phyloP scores from a whole-genome alignment of 495 filamentous ascomycete genomes.

The Talaromyces proteolyticus region DNA sequence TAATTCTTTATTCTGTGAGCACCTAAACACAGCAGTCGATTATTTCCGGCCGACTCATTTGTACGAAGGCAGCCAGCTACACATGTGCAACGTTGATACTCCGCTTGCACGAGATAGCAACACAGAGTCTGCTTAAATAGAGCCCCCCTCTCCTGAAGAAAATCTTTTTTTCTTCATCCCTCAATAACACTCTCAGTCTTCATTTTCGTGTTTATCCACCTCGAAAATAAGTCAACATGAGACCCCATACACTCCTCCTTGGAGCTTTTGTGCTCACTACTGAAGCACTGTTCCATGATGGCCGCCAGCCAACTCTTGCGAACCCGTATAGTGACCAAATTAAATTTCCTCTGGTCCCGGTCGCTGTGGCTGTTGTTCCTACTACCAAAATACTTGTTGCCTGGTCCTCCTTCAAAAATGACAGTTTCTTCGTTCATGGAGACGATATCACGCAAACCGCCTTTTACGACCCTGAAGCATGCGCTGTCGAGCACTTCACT shows the following conservation, averaged over 20 bases:
- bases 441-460: constrained; percentile 15
- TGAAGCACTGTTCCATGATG: background rate
- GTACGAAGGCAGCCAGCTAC: too few species aligned
- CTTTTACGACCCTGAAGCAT: constrained; percentile 27
- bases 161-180: too few species aligned
- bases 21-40: too few species aligned
- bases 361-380: constrained; percentile 27
- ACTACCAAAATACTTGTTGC: constrained; percentile 31
- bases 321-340: constrained; percentile 13
- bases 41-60: too few species aligned
- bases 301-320: background rate
- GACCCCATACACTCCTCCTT: background rate
- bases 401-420: constrained; percentile 34
- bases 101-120: too few species aligned
- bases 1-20: too few species aligned
- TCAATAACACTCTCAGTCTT: too few species aligned
- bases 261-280: background rate
- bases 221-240: too few species aligned
- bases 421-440: constrained; percentile 18
- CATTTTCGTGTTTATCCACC: too few species aligned
- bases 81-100: too few species aligned
- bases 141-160: too few species aligned
- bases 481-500: constrained; percentile 25
- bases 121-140: too few species aligned
- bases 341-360: constrained; percentile 46